These are phyloP conservation scores for Quercus parvula DNA, from an alignment of 306 rosid species.

Conservation along the genomic window DNA sequence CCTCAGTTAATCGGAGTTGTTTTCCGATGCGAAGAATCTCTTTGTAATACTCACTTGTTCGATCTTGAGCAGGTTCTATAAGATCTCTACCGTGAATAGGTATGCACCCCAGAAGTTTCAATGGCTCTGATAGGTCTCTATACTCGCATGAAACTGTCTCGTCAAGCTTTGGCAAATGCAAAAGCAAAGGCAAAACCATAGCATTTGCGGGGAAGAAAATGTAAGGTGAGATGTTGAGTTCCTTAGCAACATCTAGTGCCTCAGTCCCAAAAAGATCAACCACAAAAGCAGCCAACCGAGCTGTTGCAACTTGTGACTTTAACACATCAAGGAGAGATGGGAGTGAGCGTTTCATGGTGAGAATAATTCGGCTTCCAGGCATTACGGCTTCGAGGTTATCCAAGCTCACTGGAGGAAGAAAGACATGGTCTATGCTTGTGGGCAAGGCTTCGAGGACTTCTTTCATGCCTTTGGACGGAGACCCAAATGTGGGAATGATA, in stretches of 20 bases:
- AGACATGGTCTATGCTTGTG: conserved; percentile 12
- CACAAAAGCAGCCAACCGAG: conserved; percentile 1
- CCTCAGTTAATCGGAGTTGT: conserved; percentile 14
- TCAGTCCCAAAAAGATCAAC: conserved; percentile 18
- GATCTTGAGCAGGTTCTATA: conserved; percentile 15
- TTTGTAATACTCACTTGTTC: conserved; percentile 20
- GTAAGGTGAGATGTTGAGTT: conserved; percentile 23
- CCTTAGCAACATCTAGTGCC: conserved; percentile 22
- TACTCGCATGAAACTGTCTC: conserved; percentile 19
- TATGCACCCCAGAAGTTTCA: conserved; percentile 34
- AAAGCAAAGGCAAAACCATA: conserved; percentile 14
- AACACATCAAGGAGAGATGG: conserved; percentile 11
- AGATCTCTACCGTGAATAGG: conserved; percentile 26
- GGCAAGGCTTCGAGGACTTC: conserved; percentile 25
- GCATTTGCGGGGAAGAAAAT: conserved; percentile 24
- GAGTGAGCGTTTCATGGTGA: conserved; percentile 4
- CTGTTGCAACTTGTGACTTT: neutral
- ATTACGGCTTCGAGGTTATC: neutral
- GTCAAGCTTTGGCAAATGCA: conserved; percentile 12
- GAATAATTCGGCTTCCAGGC: neutral
- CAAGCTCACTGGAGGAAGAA: conserved; percentile 12
- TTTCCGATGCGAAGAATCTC: conserved; percentile 5
- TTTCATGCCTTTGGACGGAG: neutral
- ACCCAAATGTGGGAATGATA: conserved; percentile 28
- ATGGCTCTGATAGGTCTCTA: conserved; percentile 10